Evolutionary conservation across 257 asterid species (phyloP).

Genomic region (Nicotiana sylvestris): DNA sequence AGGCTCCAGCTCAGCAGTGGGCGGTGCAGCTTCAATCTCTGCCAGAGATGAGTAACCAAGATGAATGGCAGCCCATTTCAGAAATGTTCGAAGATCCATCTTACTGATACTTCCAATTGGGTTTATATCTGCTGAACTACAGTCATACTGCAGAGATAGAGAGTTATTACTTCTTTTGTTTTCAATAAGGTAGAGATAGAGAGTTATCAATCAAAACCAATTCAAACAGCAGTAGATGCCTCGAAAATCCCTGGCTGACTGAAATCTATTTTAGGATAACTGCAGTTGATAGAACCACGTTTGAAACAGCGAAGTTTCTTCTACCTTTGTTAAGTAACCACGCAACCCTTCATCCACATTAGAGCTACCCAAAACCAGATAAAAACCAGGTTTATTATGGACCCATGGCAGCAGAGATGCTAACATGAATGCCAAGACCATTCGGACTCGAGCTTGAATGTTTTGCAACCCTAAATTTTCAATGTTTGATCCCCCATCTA

Average conservation of each 20-base stretch:
- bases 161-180: neutral
- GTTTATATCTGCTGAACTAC: constrained; percentile 97
- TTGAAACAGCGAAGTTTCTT: neutral
- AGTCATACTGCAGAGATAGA: constrained; percentile 67
- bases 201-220: neutral
- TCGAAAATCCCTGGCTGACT: neutral
- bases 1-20: constrained; percentile 94
- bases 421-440: constrained; percentile 91
- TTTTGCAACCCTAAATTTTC: constrained; percentile 87
- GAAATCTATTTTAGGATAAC: neutral
- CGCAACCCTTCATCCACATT: constrained; percentile 93
- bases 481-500: constrained; percentile 80
- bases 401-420: constrained; percentile 98
- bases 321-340: constrained; percentile 90
- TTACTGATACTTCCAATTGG: constrained; percentile 95
- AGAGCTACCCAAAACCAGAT: constrained; percentile 92
- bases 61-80: constrained; percentile 86
- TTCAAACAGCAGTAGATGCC: neutral
- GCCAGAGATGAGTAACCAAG: constrained; percentile 84
- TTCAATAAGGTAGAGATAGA: constrained; percentile 18
- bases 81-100: constrained; percentile 74
- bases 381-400: constrained; percentile 91
- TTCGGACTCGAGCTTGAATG: constrained; percentile 89
- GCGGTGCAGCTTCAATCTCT: constrained; percentile 91
- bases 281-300: neutral